Evolutionary conservation across 1,284 basidiomycete species (phyloP).

Genomic region (Neotropicomus parvogracilis): DNA sequence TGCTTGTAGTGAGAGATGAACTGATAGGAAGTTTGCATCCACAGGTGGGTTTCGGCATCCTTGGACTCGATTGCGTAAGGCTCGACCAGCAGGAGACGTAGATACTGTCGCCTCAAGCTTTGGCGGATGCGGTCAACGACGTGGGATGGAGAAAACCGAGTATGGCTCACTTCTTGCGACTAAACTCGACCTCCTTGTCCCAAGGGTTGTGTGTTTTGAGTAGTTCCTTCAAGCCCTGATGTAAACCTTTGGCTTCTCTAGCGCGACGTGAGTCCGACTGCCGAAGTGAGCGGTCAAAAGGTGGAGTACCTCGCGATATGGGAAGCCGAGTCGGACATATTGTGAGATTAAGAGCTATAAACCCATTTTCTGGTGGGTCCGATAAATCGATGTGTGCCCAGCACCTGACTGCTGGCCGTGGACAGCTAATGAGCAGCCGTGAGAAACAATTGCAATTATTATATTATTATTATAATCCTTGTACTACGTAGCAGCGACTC

Average conservation of each 20-base stretch:
- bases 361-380: conserved; percentile 22
- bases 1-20: conserved; percentile 85
- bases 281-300: background rate
- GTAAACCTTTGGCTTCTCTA: conserved; percentile 69
- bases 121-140: conserved; percentile 4
- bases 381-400: conserved; percentile 16
- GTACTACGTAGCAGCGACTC: no score
- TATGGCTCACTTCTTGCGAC: conserved; percentile 71
- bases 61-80: conserved; percentile 74
- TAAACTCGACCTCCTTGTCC: conserved; percentile 80
- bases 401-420: conserved; percentile 8
- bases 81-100: conserved; percentile 72
- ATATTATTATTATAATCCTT: no score
- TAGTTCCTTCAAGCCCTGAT: conserved; percentile 65
- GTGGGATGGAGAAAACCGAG: background rate
- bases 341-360: conserved; percentile 13
- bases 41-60: conserved; percentile 79
- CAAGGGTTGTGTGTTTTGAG: conserved; percentile 73
- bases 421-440: conserved; percentile 15
- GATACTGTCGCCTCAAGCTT: conserved; percentile 75
- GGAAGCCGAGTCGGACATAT: conserved; percentile 31
- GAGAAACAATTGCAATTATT: no score
- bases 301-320: conserved; percentile 25
- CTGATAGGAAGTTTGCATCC: conserved; percentile 89
- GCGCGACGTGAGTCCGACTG: conserved; percentile 9